These are phyloP conservation scores for Serendipita sp. DNA, from an alignment of 768 basidiomycete genomes.

Conservation along the genomic window DNA sequence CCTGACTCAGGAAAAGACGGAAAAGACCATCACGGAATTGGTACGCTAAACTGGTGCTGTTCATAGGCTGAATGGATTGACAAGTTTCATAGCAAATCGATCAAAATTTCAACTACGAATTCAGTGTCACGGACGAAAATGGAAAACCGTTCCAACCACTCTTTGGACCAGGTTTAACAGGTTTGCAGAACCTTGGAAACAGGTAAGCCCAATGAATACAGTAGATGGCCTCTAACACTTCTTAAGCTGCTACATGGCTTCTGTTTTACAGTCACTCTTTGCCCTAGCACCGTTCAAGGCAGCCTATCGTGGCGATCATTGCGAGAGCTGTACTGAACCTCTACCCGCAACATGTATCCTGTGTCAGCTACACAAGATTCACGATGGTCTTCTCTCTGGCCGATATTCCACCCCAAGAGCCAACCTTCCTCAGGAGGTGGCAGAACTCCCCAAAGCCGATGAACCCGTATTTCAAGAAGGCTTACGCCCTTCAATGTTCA, in stretches of 20 bases:
- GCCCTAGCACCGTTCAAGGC: conserved; percentile 59
- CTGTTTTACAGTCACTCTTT: conserved; percentile 76
- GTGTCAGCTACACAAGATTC: conserved; percentile 86
- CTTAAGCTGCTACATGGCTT: conserved; percentile 90
- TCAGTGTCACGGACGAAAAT: conserved; percentile 73
- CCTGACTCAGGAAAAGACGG: conserved; percentile 67
- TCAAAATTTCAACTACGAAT: conserved; percentile 89
- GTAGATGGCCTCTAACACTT: background rate
- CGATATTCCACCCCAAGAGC: conserved; percentile 57
- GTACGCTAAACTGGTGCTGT: conserved; percentile 26
- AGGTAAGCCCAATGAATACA: conserved; percentile 28
- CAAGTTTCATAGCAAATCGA: conserved; percentile 61
- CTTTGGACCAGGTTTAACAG: conserved; percentile 79
- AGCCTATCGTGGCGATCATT: conserved; percentile 53
- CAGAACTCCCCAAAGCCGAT: conserved; percentile 6
- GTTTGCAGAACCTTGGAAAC: conserved; percentile 84
- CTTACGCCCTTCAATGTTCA: conserved; percentile 67
- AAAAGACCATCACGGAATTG: conserved; percentile 92
- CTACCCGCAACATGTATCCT: conserved; percentile 80
- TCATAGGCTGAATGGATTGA: background rate
- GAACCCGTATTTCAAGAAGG: conserved; percentile 65
- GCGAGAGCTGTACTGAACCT: conserved; percentile 40
- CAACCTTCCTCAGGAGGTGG: conserved; percentile 18
- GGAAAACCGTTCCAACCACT: conserved; percentile 79
- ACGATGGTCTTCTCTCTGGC: conserved; percentile 84